Conservation (phyloP, 805 yeast species). For the Pichia thaimueangensis region DNA sequence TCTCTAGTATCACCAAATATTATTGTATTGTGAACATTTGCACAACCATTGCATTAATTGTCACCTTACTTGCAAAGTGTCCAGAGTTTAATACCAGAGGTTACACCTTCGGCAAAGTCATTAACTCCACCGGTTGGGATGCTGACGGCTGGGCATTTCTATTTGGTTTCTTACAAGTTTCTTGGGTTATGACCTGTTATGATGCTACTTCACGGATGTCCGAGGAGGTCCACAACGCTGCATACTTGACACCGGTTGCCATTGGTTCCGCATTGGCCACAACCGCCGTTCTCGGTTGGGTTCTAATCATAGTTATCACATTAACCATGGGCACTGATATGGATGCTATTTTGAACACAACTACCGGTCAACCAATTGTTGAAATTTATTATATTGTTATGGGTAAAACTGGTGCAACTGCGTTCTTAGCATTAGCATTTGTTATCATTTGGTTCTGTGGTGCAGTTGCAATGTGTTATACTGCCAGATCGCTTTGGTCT, state of each 20-base stretch:
- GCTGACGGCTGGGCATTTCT: constrained; percentile 50
- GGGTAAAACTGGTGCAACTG: constrained; percentile 49
- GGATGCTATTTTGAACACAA: constrained; percentile 26
- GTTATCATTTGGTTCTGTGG: constrained; percentile 49
- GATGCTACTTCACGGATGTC: constrained; percentile 52
- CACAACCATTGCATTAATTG: constrained; percentile 42
- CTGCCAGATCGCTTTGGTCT: constrained; percentile 49
- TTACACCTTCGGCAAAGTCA: constrained; percentile 43
- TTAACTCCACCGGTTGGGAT: constrained; percentile 45
- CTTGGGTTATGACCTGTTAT: constrained; percentile 55
- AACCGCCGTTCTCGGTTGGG: constrained; percentile 46
- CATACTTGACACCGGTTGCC: constrained; percentile 50
- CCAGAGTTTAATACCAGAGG: constrained; percentile 38
- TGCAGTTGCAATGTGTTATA: constrained; percentile 43
- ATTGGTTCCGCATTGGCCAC: constrained; percentile 46
- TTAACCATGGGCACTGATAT: constrained; percentile 39
- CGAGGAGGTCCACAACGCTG: constrained; percentile 51
- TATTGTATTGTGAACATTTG: constrained; percentile 46
- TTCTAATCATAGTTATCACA: constrained; percentile 40
- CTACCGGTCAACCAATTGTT: constrained; percentile 47
- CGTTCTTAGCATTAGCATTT: constrained; percentile 42
- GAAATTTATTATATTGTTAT: constrained; percentile 44
- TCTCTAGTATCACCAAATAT: constrained; percentile 44
- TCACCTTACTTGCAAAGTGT: constrained; percentile 50
- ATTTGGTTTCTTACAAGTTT: constrained; percentile 50